These are phyloP conservation scores for Starmerella floricola DNA, from an alignment of 805 yeast genomes.

Conservation along the genomic window DNA sequence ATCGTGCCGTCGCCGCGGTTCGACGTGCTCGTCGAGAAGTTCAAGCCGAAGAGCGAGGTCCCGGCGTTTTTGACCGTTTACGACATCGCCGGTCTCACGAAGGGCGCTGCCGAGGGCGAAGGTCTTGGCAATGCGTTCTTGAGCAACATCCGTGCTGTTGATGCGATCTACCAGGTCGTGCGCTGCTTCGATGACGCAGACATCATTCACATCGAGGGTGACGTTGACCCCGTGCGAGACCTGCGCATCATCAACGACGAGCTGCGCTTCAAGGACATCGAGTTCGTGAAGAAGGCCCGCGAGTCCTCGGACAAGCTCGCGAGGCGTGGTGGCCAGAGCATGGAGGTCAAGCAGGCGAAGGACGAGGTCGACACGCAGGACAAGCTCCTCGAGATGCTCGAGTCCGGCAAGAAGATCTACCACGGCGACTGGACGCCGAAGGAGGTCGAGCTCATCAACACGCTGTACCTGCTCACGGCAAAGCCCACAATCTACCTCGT, in stretches of 20 bases:
- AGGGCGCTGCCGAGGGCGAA: slow-evolving; percentile 93
- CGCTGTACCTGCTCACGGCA: slow-evolving; percentile 79
- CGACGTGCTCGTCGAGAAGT: slow-evolving; percentile 59
- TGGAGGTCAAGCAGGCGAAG: slow-evolving; percentile 80
- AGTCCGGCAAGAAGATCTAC: slow-evolving; percentile 79
- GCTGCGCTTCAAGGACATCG: slow-evolving; percentile 91
- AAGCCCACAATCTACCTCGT: slow-evolving; percentile 89
- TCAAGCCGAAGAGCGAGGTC: slow-evolving; percentile 69
- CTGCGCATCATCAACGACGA: slow-evolving; percentile 83
- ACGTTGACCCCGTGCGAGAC: slow-evolving; percentile 91
- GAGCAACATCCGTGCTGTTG: slow-evolving; percentile 93
- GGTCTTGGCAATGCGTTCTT: slow-evolving; percentile 97
- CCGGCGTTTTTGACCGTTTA: slow-evolving; percentile 89
- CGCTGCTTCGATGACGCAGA: slow-evolving; percentile 97
- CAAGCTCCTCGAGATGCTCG: slow-evolving; percentile 60
- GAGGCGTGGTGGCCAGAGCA: slow-evolving; percentile 76
- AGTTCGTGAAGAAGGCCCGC: slow-evolving; percentile 74
- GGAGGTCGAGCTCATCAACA: slow-evolving; percentile 83
- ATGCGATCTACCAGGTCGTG: slow-evolving; percentile 94
- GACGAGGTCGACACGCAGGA: slow-evolving; percentile 69
- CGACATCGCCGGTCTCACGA: slow-evolving; percentile 96
- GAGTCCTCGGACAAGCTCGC: slow-evolving; percentile 69
- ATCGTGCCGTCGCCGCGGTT: slow-evolving; percentile 84
- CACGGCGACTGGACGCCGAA: slow-evolving; percentile 78
- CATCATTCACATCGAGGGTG: slow-evolving; percentile 92